Evolutionary conservation across 257 asterid genomes (phyloP).

Genomic region (Buddleja alternifolia): DNA sequence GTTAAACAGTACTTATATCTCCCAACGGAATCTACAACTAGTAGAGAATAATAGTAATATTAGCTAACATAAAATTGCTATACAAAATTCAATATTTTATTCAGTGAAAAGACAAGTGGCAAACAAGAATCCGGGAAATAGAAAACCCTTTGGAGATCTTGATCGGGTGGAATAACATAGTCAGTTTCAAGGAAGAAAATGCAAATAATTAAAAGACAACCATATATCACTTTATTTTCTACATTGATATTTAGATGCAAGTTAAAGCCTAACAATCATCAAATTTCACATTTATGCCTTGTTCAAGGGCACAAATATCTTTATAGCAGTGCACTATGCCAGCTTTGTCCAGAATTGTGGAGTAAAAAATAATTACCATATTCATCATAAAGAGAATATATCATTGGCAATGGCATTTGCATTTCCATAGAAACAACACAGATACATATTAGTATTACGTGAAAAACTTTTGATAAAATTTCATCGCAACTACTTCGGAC

Average conservation of each 20-base stretch:
- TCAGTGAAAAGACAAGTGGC: neutral
- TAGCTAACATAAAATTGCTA: slow-evolving; percentile 15
- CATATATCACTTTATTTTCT: neutral
- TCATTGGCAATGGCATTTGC: neutral
- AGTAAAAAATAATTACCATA: neutral
- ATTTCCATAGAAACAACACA: neutral
- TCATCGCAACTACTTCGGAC: too few relatives aligned
- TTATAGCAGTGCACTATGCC: neutral
- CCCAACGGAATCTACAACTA: neutral
- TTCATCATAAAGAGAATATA: neutral
- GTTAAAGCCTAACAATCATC: neutral
- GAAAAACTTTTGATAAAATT: neutral
- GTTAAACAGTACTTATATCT: slow-evolving; percentile 5
- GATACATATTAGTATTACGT: neutral
- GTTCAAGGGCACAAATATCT: neutral
- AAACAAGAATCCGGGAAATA: neutral
- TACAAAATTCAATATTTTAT: neutral
- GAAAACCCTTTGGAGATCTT: neutral
- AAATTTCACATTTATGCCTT: neutral
- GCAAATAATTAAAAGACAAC: neutral
- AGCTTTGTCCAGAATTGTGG: neutral
- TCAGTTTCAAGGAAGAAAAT: too few relatives aligned
- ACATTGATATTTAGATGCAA: neutral
- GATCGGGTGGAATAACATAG: too few relatives aligned
- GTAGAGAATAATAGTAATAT: slow-evolving; percentile 14